phyloP scores from a whole-genome alignment of 2,329 filamentous ascomycete species.

The Bimuria novae-zelandiae region DNA sequence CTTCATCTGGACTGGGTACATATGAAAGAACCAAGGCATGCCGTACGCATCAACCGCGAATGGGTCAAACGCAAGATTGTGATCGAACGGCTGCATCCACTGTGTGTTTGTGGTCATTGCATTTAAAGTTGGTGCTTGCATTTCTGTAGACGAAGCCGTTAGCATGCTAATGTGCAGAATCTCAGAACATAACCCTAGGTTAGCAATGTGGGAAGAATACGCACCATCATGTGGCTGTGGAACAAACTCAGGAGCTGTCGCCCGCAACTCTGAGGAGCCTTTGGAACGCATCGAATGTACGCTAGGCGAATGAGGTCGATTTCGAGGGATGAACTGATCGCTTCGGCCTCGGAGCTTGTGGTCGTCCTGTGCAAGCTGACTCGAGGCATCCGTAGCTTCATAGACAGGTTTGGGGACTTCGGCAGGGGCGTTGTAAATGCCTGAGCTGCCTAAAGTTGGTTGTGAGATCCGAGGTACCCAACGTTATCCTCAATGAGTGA shows the following conservation, averaged over 20 bases:
- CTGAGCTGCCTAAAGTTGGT: slow-evolving; percentile 4
- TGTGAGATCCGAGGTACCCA: not conserved
- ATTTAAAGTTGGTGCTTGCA: not conserved
- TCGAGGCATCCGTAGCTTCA: not conserved
- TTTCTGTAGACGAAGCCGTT: no score
- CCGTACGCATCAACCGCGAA: slow-evolving; percentile 30
- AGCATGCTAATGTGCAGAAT: no score
- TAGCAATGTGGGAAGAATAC: not conserved
- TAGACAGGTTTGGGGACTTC: not conserved
- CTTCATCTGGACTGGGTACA: slow-evolving; percentile 33
- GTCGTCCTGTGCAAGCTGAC: not conserved
- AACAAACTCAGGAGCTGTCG: slow-evolving; percentile 39
- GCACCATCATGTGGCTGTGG: slow-evolving; percentile 17
- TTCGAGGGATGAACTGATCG: slow-evolving; percentile 11
- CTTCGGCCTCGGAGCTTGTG: slow-evolving; percentile 16
- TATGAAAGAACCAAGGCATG: slow-evolving; percentile 35
- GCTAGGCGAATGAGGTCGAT: slow-evolving; percentile 11
- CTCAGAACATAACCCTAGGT: not conserved
- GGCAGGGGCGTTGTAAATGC: not conserved
- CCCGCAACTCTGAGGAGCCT: slow-evolving; percentile 30
- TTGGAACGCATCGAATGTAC: slow-evolving; percentile 22
- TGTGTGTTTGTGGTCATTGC: not conserved
- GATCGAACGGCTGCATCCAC: not conserved
- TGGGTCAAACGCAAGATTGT: slow-evolving; percentile 18
- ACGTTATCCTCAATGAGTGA: not conserved